These are phyloP conservation scores for Gossypioides kirkii DNA, from an alignment of 345 rosid species.

Conservation along the genomic window DNA sequence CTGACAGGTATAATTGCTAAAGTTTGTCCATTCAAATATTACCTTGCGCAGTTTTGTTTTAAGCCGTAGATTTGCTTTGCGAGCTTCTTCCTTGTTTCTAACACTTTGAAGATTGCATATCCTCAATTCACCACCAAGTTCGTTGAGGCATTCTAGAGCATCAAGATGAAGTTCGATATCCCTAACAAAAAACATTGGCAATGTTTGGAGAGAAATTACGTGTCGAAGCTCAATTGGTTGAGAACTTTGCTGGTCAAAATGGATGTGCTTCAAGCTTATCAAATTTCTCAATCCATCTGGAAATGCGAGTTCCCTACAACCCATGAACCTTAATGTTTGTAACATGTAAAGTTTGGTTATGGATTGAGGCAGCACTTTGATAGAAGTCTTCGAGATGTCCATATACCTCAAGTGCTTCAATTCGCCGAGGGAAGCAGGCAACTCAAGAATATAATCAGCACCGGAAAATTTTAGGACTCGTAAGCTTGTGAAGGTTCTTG, in stretches of 20 bases:
- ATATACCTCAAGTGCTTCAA: constrained; percentile 20
- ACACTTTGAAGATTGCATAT: neutral
- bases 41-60: neutral
- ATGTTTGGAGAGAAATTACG: neutral
- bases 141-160: neutral
- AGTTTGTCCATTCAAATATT: neutral
- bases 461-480: neutral
- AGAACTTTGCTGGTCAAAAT: neutral
- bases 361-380: neutral
- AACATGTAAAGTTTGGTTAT: neutral
- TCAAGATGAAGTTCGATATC: neutral
- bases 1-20: neutral
- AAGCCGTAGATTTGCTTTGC: neutral
- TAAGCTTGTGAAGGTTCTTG: neutral
- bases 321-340: neutral
- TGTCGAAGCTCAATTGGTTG: neutral
- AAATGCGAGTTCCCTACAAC: neutral
- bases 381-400: constrained; percentile 1
- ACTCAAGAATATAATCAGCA: neutral
- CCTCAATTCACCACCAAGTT: neutral
- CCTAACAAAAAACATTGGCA: neutral
- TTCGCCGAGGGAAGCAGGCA: constrained; percentile 14
- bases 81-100: neutral
- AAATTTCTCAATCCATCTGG: neutral
- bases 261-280: neutral